Evolutionary conservation across 2,329 filamentous ascomycete species (phyloP).

Genomic region (Xylariaceae sp.): DNA sequence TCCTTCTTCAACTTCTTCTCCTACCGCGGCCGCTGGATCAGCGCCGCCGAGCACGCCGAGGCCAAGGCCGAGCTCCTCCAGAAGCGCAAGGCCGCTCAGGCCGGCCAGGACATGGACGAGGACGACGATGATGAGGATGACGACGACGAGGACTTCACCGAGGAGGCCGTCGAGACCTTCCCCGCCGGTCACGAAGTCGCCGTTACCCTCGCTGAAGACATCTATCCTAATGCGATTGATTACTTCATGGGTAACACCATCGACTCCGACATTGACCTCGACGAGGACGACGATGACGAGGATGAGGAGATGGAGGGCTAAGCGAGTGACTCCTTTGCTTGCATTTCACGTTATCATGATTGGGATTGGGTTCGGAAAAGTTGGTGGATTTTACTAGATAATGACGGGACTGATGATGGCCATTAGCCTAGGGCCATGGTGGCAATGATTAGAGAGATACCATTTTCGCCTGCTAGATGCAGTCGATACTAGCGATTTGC

Average conservation of each 20-base stretch:
- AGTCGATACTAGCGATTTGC: neutral
- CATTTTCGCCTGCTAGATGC: constrained; percentile 16
- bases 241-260: constrained; percentile 26
- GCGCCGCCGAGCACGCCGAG: constrained; percentile 55
- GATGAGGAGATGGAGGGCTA: constrained; percentile 28
- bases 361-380: constrained; percentile 12
- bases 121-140: constrained; percentile 35
- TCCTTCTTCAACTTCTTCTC: constrained; percentile 72
- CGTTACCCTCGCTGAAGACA: constrained; percentile 26
- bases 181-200: constrained; percentile 28
- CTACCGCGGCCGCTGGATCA: constrained; percentile 57
- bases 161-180: constrained; percentile 30
- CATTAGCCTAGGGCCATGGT: constrained; percentile 10
- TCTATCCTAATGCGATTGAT: constrained; percentile 27
- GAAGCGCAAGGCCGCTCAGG: constrained; percentile 25
- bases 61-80: constrained; percentile 39
- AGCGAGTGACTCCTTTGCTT: constrained; percentile 9
- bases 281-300: constrained; percentile 24
- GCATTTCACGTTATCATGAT: neutral
- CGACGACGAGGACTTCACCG: constrained; percentile 30
- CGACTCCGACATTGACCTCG: constrained; percentile 25
- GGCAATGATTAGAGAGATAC: constrained; percentile 22
- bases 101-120: constrained; percentile 29
- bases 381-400: constrained; percentile 2
- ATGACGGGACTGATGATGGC: constrained; percentile 13